Evolutionary conservation across 148 eudicot species (phyloP), one percentile per base, ranked within the genome.

Genomic region (Rhododendron ferrugineum): DNA sequence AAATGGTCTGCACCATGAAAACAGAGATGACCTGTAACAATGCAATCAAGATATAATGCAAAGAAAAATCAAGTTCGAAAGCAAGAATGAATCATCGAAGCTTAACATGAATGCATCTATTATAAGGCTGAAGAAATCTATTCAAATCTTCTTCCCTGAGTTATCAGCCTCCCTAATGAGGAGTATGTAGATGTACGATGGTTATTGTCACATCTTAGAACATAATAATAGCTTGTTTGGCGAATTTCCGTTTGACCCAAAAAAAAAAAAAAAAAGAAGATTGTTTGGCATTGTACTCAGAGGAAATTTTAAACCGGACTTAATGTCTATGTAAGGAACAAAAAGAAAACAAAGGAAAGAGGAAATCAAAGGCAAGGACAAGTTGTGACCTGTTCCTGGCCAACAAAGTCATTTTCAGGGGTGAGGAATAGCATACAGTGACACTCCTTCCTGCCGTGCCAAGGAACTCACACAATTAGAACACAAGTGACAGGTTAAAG

Each of bases 401-500:
- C 98, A 86, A 96, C 98, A 89, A 94, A 96, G 87, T 96, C 99
- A 87, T 96, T 94, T 30, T 96, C 99, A 56, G 97, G 90, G 78
- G 99, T 94, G 79, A 96, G 97, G 87, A 96, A 96, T 80, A 96
- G 95, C 99, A 96, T 96, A 90, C 99, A 96, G 89, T 96, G 99
- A 85, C 99, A 96, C 85, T 94, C 99, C 90, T 96, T 94, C 93
- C 99, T 94, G 94, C 82, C 11, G 9, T 46, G 49, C 11, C 87
- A 92, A 72, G 54, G 80, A 70, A 85, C 60, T 11, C 49, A 26
- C 22, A 42, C 42, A 84, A 72, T 84, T 54, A 85, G 14, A 68
- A 74, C 40, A 62, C 83, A 76, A 36, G n/a, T 32, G n/a, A 81
- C 78, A 37, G 79, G 34, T 14, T 1, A 49, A 83, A 83, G 70